A percentile compares a stretch with the other conserved stretches of the same genome.
Evolutionary conservation across 2,329 filamentous ascomycete genomes (phyloP).

Genomic region (Sclerotinia trifoliorum): DNA sequence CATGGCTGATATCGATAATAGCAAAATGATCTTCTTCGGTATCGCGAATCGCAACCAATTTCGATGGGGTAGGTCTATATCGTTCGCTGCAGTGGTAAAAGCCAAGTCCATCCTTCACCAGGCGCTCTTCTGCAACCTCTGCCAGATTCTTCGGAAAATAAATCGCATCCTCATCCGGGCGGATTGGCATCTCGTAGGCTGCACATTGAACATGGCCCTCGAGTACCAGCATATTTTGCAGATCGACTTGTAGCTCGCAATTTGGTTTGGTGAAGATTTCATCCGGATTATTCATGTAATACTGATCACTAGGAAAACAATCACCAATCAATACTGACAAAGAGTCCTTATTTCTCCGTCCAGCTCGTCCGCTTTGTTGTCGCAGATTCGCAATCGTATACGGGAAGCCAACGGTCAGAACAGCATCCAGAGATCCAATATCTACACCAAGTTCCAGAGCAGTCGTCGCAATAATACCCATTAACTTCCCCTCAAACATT

Average conservation of each 20-base stretch:
- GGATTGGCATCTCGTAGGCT: constrained; percentile 90
- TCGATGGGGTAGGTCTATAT: constrained; percentile 81
- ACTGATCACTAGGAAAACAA: constrained; percentile 85
- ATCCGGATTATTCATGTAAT: constrained; percentile 95
- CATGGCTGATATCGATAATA: constrained; percentile 82
- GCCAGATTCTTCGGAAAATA: constrained; percentile 79
- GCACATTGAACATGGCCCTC: constrained; percentile 96
- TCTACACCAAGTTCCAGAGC: constrained; percentile 93
- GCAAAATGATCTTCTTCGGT: constrained; percentile 91
- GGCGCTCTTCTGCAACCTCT: constrained; percentile 69
- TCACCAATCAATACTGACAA: constrained; percentile 88
- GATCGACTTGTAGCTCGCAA: constrained; percentile 81
- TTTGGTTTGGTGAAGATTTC: constrained; percentile 93
- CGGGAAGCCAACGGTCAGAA: constrained; percentile 90
- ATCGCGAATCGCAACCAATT: constrained; percentile 83
- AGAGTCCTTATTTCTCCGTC: constrained; percentile 88
- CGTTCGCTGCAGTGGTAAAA: constrained; percentile 89
- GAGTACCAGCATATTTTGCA: constrained; percentile 86
- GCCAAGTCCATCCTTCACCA: constrained; percentile 71
- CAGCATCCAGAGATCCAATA: constrained; percentile 90
- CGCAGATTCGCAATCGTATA: constrained; percentile 93
- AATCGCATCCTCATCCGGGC: constrained; percentile 66
- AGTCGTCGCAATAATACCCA: constrained; percentile 91
- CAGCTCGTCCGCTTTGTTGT: constrained; percentile 91
- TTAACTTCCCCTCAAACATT: constrained; percentile 93